A percentile compares a stretch with the other conserved stretches of the same genome.
Evolutionary conservation across 1,284 basidiomycete species (phyloP).

Genomic region (Cystobasidium pallidum): DNA sequence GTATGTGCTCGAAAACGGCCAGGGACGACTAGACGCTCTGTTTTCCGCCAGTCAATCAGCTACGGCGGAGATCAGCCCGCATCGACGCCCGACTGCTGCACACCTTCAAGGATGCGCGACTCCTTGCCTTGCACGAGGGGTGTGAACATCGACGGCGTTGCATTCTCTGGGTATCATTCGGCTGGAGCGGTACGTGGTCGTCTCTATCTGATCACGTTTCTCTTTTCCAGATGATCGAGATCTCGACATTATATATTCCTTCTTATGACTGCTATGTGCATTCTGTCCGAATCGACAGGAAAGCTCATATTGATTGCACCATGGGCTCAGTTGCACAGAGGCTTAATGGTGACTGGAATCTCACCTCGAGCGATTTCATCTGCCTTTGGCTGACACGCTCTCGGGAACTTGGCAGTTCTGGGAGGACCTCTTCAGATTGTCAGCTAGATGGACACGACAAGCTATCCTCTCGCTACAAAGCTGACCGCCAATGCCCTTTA

Average conservation of each 20-base stretch:
- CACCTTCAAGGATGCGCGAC: constrained; percentile 37
- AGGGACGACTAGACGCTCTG: constrained; percentile 32
- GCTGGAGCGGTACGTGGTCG: too few species aligned
- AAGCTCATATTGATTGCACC: background rate
- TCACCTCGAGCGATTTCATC: too few species aligned
- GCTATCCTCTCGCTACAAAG: too few species aligned
- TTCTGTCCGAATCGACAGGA: too few species aligned
- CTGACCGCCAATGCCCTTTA: too few species aligned
- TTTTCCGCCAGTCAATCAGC: background rate
- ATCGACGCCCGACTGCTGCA: too few species aligned
- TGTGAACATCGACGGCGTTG: constrained; percentile 34
- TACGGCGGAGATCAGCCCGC: too few species aligned
- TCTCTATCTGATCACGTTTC: constrained; percentile 23
- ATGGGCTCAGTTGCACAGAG: constrained; percentile 32
- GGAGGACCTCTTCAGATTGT: constrained; percentile 40
- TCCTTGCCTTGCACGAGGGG: constrained; percentile 41
- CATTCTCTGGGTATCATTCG: constrained; percentile 3
- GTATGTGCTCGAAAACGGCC: constrained; percentile 22
- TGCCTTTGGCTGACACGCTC: background rate
- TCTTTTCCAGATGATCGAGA: background rate
- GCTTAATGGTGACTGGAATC: constrained; percentile 20
- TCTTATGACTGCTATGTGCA: too few species aligned
- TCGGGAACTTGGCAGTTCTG: constrained; percentile 15
- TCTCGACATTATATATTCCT: too few species aligned
- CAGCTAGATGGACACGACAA: too few species aligned